Conservation (phyloP, 2,329 filamentous ascomycete genomes). For the Aspergillus ruber region DNA sequence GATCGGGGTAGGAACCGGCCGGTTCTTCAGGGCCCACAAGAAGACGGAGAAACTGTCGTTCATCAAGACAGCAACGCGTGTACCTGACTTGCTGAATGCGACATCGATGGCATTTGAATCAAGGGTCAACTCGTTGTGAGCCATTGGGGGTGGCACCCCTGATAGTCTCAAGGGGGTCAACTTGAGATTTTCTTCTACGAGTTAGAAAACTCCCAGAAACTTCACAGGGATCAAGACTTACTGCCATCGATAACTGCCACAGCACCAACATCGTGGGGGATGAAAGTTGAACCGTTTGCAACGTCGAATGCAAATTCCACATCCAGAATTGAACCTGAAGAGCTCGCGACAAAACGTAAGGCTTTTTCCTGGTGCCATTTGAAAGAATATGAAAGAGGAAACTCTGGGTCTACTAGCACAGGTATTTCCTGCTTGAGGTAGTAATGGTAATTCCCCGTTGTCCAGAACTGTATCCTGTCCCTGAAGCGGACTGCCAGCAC, state of each 20-base stretch:
- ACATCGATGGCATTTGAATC: conserved; percentile 65
- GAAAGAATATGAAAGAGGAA: conserved; percentile 23
- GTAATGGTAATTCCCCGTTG: conserved; percentile 95
- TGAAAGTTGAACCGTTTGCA: conserved; percentile 60
- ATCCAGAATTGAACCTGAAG: conserved; percentile 48
- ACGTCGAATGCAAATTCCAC: conserved; percentile 64
- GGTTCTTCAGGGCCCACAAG: conserved; percentile 55
- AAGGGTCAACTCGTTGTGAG: conserved; percentile 64
- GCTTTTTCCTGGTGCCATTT: conserved; percentile 83
- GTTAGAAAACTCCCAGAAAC: conserved; percentile 9
- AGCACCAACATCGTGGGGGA: conserved; percentile 70
- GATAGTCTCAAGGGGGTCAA: conserved; percentile 77
- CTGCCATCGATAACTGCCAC: conserved; percentile 80
- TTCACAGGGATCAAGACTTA: conserved; percentile 25
- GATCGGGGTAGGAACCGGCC: conserved; percentile 30
- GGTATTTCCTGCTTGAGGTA: conserved; percentile 88
- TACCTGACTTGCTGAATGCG: conserved; percentile 60
- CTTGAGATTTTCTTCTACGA: conserved; percentile 55
- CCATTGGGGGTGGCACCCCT: conserved; percentile 90
- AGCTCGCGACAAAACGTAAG: conserved; percentile 57
- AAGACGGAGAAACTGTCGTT: conserved; percentile 61
- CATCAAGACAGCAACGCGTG: conserved; percentile 66
- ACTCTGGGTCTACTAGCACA: conserved; percentile 26
- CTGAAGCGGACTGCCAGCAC: conserved; percentile 75
- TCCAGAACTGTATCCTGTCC: conserved; percentile 85